A percentile compares a stretch with the other conserved stretches of the same genome.
Conservation (phyloP, 2,329 filamentous ascomycete genomes). For the Neonectria coccinea region DNA sequence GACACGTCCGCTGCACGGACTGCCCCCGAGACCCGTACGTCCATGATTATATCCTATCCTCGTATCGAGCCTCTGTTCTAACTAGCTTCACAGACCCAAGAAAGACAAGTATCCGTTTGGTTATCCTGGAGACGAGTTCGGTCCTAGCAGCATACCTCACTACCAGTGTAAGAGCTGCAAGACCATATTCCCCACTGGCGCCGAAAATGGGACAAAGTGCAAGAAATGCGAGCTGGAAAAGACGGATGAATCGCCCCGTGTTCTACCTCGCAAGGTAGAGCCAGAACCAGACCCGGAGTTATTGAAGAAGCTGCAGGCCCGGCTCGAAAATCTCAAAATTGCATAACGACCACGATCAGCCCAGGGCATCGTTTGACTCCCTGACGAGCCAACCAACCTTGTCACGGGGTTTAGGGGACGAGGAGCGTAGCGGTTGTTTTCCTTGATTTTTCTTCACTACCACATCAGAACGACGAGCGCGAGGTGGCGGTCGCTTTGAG, state of each 20-base stretch:
- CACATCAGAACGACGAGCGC: constrained; percentile 32
- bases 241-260: constrained; percentile 69
- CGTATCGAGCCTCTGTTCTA: constrained; percentile 21
- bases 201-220: constrained; percentile 67
- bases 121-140: constrained; percentile 75
- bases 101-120: constrained; percentile 76
- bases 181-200: constrained; percentile 64
- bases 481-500: constrained; percentile 26
- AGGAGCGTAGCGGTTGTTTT: constrained; percentile 40
- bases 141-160: constrained; percentile 62
- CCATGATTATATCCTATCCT: neutral
- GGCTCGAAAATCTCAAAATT: constrained; percentile 60
- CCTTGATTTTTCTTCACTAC: constrained; percentile 28
- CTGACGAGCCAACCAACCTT: neutral
- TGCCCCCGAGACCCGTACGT: constrained; percentile 85
- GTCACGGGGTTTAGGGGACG: constrained; percentile 32
- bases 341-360: constrained; percentile 35
- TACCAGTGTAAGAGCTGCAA: constrained; percentile 74
- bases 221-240: constrained; percentile 70
- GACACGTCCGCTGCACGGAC: constrained; percentile 80
- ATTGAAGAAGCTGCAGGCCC: constrained; percentile 67
- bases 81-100: constrained; percentile 63
- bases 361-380: constrained; percentile 3
- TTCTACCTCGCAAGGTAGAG: constrained; percentile 70
- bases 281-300: constrained; percentile 72